phyloP scores from a whole-genome alignment of 1,284 basidiomycete species.

The Porogramme epimiltina region DNA sequence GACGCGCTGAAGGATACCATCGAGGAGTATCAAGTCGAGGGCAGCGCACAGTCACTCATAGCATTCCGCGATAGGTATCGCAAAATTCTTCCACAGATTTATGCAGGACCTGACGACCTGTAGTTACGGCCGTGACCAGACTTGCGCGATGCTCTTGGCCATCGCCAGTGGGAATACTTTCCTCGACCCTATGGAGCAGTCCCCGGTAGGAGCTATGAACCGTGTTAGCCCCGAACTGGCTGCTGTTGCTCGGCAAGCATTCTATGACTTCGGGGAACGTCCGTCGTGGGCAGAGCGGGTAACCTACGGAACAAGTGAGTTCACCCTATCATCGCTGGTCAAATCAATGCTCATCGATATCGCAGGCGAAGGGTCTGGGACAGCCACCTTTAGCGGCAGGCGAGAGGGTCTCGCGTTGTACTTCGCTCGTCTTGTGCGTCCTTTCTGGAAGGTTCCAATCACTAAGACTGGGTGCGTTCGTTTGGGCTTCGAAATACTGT shows the following conservation, averaged over 20 bases:
- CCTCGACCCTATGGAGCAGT: constrained; percentile 54
- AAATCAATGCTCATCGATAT: background rate
- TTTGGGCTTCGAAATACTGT: background rate
- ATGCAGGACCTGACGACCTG: constrained; percentile 7
- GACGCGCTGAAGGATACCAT: constrained; percentile 80
- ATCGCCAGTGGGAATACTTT: constrained; percentile 78
- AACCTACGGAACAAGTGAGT: constrained; percentile 62
- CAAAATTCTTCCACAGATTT: background rate
- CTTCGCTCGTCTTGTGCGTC: constrained; percentile 82
- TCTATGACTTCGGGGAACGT: constrained; percentile 83
- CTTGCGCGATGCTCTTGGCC: constrained; percentile 89
- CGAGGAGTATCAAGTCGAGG: constrained; percentile 70
- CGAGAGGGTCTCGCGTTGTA: constrained; percentile 90
- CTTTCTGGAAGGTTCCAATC: constrained; percentile 86
- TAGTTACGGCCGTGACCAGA: constrained; percentile 87
- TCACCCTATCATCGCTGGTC: background rate
- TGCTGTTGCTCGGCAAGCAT: constrained; percentile 74
- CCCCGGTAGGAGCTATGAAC: constrained; percentile 49
- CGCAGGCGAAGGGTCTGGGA: constrained; percentile 68
- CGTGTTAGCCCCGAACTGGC: constrained; percentile 62
- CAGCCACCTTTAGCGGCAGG: constrained; percentile 82
- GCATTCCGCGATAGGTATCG: constrained; percentile 72
- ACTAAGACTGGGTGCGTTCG: constrained; percentile 57
- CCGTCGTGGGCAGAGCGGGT: constrained; percentile 79
- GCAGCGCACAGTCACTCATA: constrained; percentile 67